Conservation (phyloP, 176 grass and related monocot genomes). For the Canna indica region DNA sequence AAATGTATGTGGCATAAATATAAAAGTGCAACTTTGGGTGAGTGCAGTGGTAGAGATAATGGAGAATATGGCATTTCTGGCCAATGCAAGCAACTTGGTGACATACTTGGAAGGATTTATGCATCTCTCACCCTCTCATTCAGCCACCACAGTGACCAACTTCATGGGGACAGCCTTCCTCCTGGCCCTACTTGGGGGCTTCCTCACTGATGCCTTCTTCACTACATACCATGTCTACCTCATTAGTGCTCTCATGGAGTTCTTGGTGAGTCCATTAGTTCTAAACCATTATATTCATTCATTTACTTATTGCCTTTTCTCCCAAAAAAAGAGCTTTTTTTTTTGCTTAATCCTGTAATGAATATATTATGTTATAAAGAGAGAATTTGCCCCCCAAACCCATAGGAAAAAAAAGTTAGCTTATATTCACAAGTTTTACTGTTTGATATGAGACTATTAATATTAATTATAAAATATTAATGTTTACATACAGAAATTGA, state of each 20-base stretch:
- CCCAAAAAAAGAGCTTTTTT: neutral
- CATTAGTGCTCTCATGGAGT: slow-evolving; percentile 59
- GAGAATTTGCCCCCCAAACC: too few species aligned
- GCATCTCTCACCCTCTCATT: slow-evolving; percentile 76
- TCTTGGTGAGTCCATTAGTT: slow-evolving; percentile 54
- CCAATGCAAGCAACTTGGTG: slow-evolving; percentile 92
- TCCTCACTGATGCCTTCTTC: slow-evolving; percentile 90
- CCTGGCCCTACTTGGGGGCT: slow-evolving; percentile 78
- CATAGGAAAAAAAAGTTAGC: too few species aligned
- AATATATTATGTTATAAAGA: too few species aligned
- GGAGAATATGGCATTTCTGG: slow-evolving; percentile 94
- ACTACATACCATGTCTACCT: slow-evolving; percentile 69
- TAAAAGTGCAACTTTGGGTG: neutral
- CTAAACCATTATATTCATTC: neutral
- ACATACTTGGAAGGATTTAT: slow-evolving; percentile 69
- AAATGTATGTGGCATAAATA: too few species aligned
- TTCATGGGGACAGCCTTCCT: slow-evolving; percentile 98
- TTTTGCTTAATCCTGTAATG: neutral
- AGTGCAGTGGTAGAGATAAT: slow-evolving; percentile 17
- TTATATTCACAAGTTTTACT: too few species aligned
- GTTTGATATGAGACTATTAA: too few species aligned
- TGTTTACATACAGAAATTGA: too few species aligned
- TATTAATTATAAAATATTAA: too few species aligned
- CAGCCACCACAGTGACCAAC: slow-evolving; percentile 83
- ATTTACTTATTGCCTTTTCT: neutral